Evolutionary conservation across 2,329 filamentous ascomycete genomes (phyloP).

Genomic region (Colletotrichum kahawae): DNA sequence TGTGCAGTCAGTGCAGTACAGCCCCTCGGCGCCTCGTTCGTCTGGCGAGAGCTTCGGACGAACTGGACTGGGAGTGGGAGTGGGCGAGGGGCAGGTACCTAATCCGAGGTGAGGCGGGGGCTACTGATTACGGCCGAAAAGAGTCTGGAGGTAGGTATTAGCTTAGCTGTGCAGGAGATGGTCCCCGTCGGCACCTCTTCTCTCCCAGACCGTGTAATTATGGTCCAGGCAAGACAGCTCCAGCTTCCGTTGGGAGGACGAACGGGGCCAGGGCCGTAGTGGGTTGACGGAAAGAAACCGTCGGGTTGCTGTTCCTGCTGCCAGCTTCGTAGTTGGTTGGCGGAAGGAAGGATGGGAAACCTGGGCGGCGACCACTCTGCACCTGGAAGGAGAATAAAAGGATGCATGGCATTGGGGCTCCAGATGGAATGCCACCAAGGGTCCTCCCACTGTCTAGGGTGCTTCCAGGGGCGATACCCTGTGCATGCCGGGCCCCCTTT

Average conservation of each 20-base stretch:
- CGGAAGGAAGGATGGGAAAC: too few relatives aligned
- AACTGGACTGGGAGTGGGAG: background rate
- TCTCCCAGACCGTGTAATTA: background rate
- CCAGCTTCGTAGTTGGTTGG: background rate
- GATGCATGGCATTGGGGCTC: too few relatives aligned
- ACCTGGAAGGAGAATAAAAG: too few relatives aligned
- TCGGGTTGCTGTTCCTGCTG: background rate
- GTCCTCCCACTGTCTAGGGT: background rate
- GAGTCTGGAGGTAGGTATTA: background rate
- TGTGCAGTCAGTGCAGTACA: background rate
- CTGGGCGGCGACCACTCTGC: too few relatives aligned
- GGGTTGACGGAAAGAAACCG: background rate
- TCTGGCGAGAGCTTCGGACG: background rate
- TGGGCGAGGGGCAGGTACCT: background rate
- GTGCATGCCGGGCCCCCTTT: too few relatives aligned
- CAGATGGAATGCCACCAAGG: background rate
- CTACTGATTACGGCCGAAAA: background rate
- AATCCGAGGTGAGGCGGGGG: background rate
- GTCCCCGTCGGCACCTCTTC: background rate
- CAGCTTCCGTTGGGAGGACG: background rate
- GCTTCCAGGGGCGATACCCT: too few relatives aligned
- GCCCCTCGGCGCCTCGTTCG: slow-evolving; percentile 18
- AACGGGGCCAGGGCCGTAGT: background rate
- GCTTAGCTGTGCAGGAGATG: background rate
- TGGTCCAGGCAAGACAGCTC: background rate